A percentile compares a stretch with the other conserved stretches of the same genome.
Conservation (phyloP, 164 flowering plant species). For the Dillenia suffruticosa region DNA sequence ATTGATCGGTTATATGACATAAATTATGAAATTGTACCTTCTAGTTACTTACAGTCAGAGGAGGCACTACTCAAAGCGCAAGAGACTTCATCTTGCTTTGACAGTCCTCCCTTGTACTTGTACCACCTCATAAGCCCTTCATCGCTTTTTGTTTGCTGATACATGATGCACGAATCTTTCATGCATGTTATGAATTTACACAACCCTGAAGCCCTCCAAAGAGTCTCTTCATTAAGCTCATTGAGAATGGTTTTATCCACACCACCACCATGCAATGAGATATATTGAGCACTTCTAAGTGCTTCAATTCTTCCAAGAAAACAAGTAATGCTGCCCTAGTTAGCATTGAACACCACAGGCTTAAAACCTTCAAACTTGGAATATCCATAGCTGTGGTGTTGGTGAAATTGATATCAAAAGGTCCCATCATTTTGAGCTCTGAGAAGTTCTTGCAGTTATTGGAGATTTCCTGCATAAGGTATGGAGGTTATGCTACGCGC, state of each 20-base stretch:
- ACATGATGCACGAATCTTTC: slow-evolving; percentile 43
- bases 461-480: slow-evolving; percentile 44
- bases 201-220: slow-evolving; percentile 33
- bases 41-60: background rate
- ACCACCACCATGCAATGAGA: slow-evolving; percentile 48
- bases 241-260: slow-evolving; percentile 16
- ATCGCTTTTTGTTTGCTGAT: slow-evolving; percentile 36
- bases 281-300: slow-evolving; percentile 57
- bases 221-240: slow-evolving; percentile 32
- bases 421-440: slow-evolving; percentile 59
- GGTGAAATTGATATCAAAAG: slow-evolving; percentile 35
- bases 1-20: background rate
- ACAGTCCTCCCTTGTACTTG: slow-evolving; percentile 50
- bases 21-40: background rate
- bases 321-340: slow-evolving; percentile 30
- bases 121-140: slow-evolving; percentile 70
- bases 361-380: slow-evolving; percentile 43
- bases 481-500: slow-evolving; percentile 42
- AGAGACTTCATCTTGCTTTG: slow-evolving; percentile 56
- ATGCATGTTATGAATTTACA: slow-evolving; percentile 40
- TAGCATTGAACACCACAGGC: slow-evolving; percentile 29
- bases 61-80: slow-evolving; percentile 23
- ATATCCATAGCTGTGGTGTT: slow-evolving; percentile 22
- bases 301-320: slow-evolving; percentile 34
- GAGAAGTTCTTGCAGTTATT: slow-evolving; percentile 45